Evolutionary conservation across 116 monocot genomes (phyloP).

Genomic region (Dioscorea cayenensis): DNA sequence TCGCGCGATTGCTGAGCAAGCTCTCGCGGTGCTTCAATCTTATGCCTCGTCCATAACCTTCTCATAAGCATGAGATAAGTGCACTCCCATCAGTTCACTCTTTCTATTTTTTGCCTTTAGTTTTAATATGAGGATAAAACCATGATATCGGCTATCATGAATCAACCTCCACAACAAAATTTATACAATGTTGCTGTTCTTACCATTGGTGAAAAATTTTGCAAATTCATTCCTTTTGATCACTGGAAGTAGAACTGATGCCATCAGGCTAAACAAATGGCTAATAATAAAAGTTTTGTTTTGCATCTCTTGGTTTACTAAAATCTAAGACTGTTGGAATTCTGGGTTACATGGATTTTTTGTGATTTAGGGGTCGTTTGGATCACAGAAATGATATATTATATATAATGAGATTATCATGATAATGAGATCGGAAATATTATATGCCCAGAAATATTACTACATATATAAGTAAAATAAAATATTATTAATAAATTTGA

Average conservation of each 20-base stretch:
- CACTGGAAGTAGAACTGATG: not conserved
- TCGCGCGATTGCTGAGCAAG: slow-evolving; percentile 86
- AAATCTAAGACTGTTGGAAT: too few species aligned
- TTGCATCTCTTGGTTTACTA: not conserved
- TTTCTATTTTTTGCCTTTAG: not conserved
- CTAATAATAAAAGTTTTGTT: not conserved
- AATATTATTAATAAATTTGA: too few species aligned
- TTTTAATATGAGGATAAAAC: not conserved
- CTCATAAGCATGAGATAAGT: slow-evolving; percentile 14
- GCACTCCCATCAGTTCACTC: not conserved
- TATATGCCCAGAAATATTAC: too few species aligned
- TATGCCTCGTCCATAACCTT: slow-evolving; percentile 72
- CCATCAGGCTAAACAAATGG: not conserved
- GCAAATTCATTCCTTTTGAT: not conserved
- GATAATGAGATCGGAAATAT: too few species aligned
- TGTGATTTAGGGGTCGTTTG: too few species aligned
- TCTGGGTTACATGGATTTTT: too few species aligned
- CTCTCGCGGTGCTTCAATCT: slow-evolving; percentile 75
- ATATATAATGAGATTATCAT: too few species aligned
- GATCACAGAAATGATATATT: too few species aligned
- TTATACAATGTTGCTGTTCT: not conserved
- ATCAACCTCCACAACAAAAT: not conserved
- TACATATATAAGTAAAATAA: too few species aligned
- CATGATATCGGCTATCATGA: not conserved
- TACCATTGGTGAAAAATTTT: not conserved